These are phyloP conservation scores for Gaultheria prostrata DNA, from an alignment of 148 eudicot species.

Conservation along the genomic window DNA sequence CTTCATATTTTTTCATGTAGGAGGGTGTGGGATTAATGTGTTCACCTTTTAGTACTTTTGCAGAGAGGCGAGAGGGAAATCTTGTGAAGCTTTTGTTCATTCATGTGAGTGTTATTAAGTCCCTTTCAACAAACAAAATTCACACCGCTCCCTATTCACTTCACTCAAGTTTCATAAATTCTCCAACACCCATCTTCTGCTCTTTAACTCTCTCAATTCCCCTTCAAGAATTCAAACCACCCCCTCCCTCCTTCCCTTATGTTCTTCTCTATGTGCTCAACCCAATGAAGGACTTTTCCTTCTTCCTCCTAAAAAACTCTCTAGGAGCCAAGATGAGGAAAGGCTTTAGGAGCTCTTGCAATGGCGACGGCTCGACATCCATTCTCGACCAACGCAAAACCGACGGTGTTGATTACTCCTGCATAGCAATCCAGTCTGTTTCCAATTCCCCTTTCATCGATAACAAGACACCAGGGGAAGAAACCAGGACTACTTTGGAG, in stretches of 20 bases:
- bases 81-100: conserved; percentile 45
- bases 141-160: conserved; percentile 42
- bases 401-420: background rate
- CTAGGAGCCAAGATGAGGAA: conserved; percentile 63
- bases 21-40: background rate
- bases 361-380: conserved; percentile 59
- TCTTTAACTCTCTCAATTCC: background rate
- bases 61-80: conserved; percentile 6
- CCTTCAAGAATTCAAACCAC: conserved; percentile 13
- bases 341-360: conserved; percentile 63
- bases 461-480: conserved; percentile 25
- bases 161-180: conserved; percentile 30
- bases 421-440: conserved; percentile 15
- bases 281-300: conserved; percentile 67
- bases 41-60: background rate
- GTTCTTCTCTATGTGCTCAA: background rate
- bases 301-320: conserved; percentile 63
- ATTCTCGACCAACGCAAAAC: conserved; percentile 50
- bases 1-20: background rate
- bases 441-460: conserved; percentile 16
- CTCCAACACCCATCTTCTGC: conserved; percentile 14
- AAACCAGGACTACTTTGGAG: conserved; percentile 62
- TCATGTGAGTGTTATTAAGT: conserved; percentile 52
- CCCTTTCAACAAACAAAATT: background rate
- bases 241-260: background rate